These are phyloP conservation scores for Alternaria metachromatica DNA, from an alignment of 2,329 filamentous ascomycete species.

Conservation along the genomic window DNA sequence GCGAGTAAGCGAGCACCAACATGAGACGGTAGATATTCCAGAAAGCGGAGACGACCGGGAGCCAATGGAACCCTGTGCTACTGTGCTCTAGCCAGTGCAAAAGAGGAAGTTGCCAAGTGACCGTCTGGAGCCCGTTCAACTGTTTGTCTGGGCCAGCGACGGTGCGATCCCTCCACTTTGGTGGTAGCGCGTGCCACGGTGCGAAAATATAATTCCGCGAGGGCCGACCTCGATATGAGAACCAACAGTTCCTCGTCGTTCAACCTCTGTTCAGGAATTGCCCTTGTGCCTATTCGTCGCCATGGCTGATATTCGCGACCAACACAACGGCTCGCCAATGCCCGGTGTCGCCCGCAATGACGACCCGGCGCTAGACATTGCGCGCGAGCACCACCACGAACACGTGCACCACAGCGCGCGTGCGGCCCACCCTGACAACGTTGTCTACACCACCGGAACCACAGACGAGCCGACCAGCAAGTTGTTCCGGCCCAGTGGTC, in stretches of 20 bases:
- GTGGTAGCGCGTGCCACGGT: constrained; percentile 35
- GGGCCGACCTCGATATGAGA: constrained; percentile 16
- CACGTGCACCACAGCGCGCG: constrained; percentile 48
- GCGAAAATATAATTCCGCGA: constrained; percentile 43
- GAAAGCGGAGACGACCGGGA: constrained; percentile 41
- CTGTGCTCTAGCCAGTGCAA: constrained; percentile 29
- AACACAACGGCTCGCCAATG: constrained; percentile 47
- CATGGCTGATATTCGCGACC: constrained; percentile 41
- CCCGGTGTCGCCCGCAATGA: constrained; percentile 40
- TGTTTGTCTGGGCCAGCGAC: constrained; percentile 36
- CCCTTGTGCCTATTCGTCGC: constrained; percentile 33
- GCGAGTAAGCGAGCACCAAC: constrained; percentile 29
- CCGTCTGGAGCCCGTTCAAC: constrained; percentile 24
- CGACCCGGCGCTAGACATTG: constrained; percentile 48
- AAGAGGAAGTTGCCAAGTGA: constrained; percentile 48
- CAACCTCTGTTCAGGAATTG: constrained; percentile 35
- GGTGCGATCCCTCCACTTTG: constrained; percentile 34
- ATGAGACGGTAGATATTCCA: constrained; percentile 19
- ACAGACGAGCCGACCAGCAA: constrained; percentile 41
- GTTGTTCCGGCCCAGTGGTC: constrained; percentile 45
- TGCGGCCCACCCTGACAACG: constrained; percentile 39
- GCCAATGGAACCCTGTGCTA: constrained; percentile 31
- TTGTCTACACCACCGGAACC: constrained; percentile 46
- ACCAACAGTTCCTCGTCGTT: constrained; percentile 36
- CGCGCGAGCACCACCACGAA: constrained; percentile 47